These are phyloP conservation scores for Pichia membranifaciens DNA, from an alignment of 805 yeast genomes.

Conservation along the genomic window DNA sequence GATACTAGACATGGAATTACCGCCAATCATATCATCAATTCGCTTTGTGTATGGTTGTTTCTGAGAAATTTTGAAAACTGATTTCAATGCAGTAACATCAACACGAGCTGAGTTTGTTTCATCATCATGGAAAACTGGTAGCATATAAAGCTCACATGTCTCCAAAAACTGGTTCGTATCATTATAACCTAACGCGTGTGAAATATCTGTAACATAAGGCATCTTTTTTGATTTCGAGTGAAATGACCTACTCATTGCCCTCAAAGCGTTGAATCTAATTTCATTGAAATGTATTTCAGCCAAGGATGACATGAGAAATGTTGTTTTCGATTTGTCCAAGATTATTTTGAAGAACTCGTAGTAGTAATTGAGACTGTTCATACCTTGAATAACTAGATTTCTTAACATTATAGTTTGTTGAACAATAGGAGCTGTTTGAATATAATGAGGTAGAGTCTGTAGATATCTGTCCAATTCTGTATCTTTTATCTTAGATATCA, in stretches of 20 bases:
- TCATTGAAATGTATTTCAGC: slow-evolving; percentile 78
- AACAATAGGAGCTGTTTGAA: slow-evolving; percentile 50
- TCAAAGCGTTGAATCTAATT: slow-evolving; percentile 66
- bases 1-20: slow-evolving; percentile 28
- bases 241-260: slow-evolving; percentile 55
- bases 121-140: slow-evolving; percentile 37
- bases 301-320: slow-evolving; percentile 66
- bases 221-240: slow-evolving; percentile 71
- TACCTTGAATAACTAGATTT: slow-evolving; percentile 57
- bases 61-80: slow-evolving; percentile 27
- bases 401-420: slow-evolving; percentile 71
- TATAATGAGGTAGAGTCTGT: slow-evolving; percentile 56
- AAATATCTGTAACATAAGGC: slow-evolving; percentile 39
- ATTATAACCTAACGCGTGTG: slow-evolving; percentile 61
- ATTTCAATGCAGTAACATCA: slow-evolving; percentile 39
- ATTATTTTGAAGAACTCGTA: slow-evolving; percentile 55
- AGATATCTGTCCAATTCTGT: slow-evolving; percentile 75
- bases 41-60: slow-evolving; percentile 41
- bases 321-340: slow-evolving; percentile 41
- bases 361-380: slow-evolving; percentile 57
- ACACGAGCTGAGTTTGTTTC: slow-evolving; percentile 21
- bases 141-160: slow-evolving; percentile 61
- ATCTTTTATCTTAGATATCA: slow-evolving; percentile 74
- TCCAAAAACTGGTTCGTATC: slow-evolving; percentile 42
- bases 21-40: slow-evolving; percentile 37